Conservation (phyloP, 2,329 filamentous ascomycete genomes). For the Aspergillus ustus region DNA sequence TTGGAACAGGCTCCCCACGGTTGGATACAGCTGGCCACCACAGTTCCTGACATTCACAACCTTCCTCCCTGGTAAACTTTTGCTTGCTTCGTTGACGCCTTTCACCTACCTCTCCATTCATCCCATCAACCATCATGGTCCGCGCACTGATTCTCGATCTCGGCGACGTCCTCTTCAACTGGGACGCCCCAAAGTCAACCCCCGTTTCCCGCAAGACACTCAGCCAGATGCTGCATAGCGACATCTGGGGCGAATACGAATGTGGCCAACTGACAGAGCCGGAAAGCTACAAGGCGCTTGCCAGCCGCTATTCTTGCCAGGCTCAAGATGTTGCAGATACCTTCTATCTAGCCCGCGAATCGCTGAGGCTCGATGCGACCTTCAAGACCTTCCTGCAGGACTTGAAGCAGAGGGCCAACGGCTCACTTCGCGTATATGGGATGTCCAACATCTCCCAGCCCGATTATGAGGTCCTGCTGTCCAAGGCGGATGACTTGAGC, state of each 20-base stretch:
- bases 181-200: background rate
- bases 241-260: background rate
- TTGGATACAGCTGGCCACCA: too few species aligned
- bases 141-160: background rate
- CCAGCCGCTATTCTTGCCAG: too few species aligned
- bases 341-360: too few species aligned
- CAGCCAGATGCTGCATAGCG: background rate
- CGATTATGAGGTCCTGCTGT: background rate
- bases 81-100: too few species aligned
- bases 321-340: too few species aligned
- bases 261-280: background rate
- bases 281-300: background rate
- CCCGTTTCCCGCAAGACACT: background rate
- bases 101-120: background rate
- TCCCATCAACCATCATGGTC: background rate
- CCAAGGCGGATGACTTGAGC: constrained; percentile 24
- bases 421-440: background rate
- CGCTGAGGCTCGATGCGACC: background rate
- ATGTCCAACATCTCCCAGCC: constrained; percentile 12
- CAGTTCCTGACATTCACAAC: too few species aligned
- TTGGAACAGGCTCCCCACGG: too few species aligned
- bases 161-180: background rate
- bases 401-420: background rate
- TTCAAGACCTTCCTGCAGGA: background rate
- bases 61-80: too few species aligned